Conservation (phyloP, 1,139 yeast species). For the Sugiyamaella paludigena region DNA sequence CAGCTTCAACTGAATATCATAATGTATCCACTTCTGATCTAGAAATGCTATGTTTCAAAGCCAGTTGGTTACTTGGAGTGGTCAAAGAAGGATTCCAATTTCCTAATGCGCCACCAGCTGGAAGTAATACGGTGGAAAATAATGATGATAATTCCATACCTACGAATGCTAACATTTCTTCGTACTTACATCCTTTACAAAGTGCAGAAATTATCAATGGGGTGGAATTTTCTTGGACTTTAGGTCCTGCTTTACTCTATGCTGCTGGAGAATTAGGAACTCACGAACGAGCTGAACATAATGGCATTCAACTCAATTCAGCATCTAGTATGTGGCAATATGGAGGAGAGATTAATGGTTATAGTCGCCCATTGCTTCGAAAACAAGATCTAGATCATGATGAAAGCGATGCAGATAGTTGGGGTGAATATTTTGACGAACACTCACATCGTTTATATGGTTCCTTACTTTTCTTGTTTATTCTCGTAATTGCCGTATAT, state of each 20-base stretch:
- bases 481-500: conserved; percentile 46
- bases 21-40: conserved; percentile 45
- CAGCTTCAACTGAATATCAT: conserved; percentile 31
- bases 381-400: conserved; percentile 19
- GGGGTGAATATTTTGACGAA: conserved; percentile 37
- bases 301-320: conserved; percentile 49
- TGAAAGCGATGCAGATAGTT: conserved; percentile 33
- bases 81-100: conserved; percentile 73
- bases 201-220: conserved; percentile 64
- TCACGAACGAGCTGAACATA: conserved; percentile 51
- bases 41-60: conserved; percentile 58
- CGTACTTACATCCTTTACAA: conserved; percentile 49
- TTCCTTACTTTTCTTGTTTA: conserved; percentile 46
- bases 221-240: conserved; percentile 74
- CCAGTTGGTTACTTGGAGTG: conserved; percentile 70
- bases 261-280: conserved; percentile 45
- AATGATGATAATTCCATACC: conserved; percentile 11
- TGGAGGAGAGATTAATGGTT: conserved; percentile 25
- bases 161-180: conserved; percentile 18
- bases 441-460: conserved; percentile 58
- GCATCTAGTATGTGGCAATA: conserved; percentile 37
- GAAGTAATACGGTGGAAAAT: conserved; percentile 2
- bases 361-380: conserved; percentile 18
- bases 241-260: conserved; percentile 75
- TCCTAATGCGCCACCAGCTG: conserved; percentile 39